Percentiles rank a stretch among this genome's conserved stretches.
phyloP scores from a whole-genome alignment of 2,329 filamentous ascomycete genomes.

The Trichoderma lentiforme region DNA sequence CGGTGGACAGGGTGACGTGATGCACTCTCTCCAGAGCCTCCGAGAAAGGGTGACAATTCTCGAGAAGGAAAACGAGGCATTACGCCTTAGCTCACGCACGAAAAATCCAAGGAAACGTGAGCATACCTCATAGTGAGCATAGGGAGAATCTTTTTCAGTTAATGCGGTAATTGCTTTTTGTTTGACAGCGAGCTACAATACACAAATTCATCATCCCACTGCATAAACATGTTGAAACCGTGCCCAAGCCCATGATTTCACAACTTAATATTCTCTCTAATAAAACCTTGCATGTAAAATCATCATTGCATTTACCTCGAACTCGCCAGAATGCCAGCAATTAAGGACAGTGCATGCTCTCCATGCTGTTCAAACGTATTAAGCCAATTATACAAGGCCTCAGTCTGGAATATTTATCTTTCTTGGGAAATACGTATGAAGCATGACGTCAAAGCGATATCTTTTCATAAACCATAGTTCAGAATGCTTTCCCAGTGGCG shows the following conservation, averaged over 20 bases:
- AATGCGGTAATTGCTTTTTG: neutral
- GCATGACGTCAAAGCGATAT: neutral
- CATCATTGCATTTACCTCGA: neutral
- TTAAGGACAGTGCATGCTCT: neutral
- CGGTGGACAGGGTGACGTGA: neutral
- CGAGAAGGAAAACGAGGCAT: slow-evolving; percentile 2
- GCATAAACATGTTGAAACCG: neutral
- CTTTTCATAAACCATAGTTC: neutral
- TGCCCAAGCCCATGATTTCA: neutral
- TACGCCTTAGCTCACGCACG: neutral
- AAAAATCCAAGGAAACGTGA: slow-evolving; percentile 5
- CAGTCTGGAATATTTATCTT: neutral
- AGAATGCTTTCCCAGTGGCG: neutral
- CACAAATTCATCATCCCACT: neutral
- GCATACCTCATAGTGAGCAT: neutral
- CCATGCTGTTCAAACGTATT: neutral
- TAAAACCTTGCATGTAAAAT: neutral
- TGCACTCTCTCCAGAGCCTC: slow-evolving; percentile 6
- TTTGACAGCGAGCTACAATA: neutral
- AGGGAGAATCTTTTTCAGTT: neutral
- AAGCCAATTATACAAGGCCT: no score
- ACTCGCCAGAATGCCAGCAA: neutral
- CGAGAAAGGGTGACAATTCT: neutral
- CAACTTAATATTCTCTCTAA: neutral
- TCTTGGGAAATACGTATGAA: neutral